Base-by-base conservation (phyloP, 2,329 filamentous ascomycete genomes). In the Neofusicoccum umdonicola region DNA sequence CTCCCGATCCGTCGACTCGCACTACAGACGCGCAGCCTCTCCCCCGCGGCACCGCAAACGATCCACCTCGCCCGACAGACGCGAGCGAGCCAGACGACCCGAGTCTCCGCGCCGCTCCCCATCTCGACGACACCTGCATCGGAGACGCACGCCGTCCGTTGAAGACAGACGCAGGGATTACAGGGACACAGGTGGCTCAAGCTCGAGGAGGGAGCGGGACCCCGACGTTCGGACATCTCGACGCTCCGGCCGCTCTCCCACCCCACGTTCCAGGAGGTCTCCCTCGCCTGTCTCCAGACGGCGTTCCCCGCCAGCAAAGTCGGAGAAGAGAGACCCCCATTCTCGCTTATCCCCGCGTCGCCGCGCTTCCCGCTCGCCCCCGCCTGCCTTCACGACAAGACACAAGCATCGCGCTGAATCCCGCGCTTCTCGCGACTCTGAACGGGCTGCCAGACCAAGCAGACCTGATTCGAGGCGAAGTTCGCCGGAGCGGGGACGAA, bases 1-100 rank as follows among this genome's bases (percentile, higher is more conserved):
- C 64, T 81, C 79, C 41, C 76, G 71, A 13, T 81, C 80, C 13
- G 70, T 68, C 66, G 78, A 80, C 50, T 77, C 76, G 35, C 70
- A 73, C 61, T 77, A 78, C 67, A 69, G 72, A 62, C 69, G 71
- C 22, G 71, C 71, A 37, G 67, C 73, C 41, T 70, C 72, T 42
- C 67, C 74, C 42, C 69, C 70, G 57, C 71, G 73, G 64, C 66
- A 66, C 54, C 71, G 75, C 50, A 74, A 72, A 69, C 70, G 74
- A 57, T 76, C 75, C 13, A 22, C 63, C 52, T 72, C 75, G 31
- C 71, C 72, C 34, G 73, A 74, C 17, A 71, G 72, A 65, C 71
- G 68, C 48, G 41, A 50, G 47, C 69, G 71, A 31, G n/a, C 44
- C 19, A 70, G 71, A 63, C 71, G 74, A 66, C 71, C 71, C 60